A percentile compares a stretch with the other conserved stretches of the same genome.
Conservation (phyloP, 2,329 filamentous ascomycete genomes). For the Penicillium frequentans region DNA sequence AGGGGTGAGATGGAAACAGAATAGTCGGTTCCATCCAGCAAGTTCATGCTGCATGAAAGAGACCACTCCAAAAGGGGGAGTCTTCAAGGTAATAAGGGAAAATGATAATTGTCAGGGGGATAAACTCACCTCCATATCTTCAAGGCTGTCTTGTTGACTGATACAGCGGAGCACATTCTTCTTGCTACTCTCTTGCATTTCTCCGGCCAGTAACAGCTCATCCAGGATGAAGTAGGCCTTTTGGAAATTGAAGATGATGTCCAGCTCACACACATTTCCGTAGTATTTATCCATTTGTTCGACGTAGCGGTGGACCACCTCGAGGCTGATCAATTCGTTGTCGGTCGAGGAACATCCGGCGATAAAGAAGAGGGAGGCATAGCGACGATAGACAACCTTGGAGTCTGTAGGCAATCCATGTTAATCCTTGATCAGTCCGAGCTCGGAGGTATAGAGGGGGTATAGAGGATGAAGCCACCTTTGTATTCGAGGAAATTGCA, state of each 20-base stretch:
- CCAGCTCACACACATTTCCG: constrained; percentile 98
- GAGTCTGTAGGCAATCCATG: constrained; percentile 63
- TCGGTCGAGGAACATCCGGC: constrained; percentile 95
- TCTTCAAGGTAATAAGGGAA: neutral
- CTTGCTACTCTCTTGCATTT: constrained; percentile 98
- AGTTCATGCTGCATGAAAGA: neutral
- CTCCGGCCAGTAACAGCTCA: constrained; percentile 89
- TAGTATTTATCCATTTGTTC: constrained; percentile 99
- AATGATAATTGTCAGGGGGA: constrained; percentile 1
- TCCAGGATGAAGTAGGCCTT: constrained; percentile 99
- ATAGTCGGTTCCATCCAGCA: neutral
- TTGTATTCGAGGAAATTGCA: constrained; percentile 99
- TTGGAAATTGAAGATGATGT: constrained; percentile 99
- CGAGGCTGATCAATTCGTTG: constrained; percentile 96
- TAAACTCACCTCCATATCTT: constrained; percentile 95
- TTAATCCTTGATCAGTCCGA: neutral
- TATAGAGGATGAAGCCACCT: constrained; percentile 55
- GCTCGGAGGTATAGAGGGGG: neutral
- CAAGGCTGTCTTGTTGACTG: constrained; percentile 92
- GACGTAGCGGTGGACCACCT: constrained; percentile 98
- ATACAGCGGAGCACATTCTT: constrained; percentile 98
- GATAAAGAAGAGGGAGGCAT: constrained; percentile 99
- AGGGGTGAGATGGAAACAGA: neutral
- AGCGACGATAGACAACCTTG: constrained; percentile 97
- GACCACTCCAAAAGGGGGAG: neutral